These are phyloP conservation scores for Schrenkiella parvula DNA, from an alignment of 345 rosid species.

Conservation along the genomic window DNA sequence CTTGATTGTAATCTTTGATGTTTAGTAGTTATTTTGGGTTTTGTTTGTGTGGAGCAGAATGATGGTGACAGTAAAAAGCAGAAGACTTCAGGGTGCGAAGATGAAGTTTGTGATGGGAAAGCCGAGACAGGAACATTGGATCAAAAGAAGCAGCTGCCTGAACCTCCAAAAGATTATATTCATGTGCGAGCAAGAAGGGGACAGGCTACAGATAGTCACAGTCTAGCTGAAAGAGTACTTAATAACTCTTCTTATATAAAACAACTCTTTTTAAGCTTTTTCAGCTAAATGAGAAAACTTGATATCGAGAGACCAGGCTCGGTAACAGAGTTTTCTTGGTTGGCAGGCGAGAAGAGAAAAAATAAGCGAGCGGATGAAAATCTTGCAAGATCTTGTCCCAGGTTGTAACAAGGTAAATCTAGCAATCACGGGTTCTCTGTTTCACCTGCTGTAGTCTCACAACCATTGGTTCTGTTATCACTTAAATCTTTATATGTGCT, in stretches of 20 bases:
- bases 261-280: background rate
- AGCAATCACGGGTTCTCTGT: background rate
- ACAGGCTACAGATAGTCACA: constrained; percentile 93
- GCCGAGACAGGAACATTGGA: constrained; percentile 44
- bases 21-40: background rate
- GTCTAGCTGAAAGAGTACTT: constrained; percentile 88
- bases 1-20: background rate
- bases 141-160: constrained; percentile 48
- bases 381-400: constrained; percentile 90
- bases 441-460: background rate
- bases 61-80: constrained; percentile 48
- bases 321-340: constrained; percentile 18
- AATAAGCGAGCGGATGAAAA: constrained; percentile 94
- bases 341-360: constrained; percentile 94
- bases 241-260: constrained; percentile 16
- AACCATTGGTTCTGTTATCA: background rate
- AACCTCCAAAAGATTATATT: constrained; percentile 80
- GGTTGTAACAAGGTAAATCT: constrained; percentile 80
- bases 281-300: background rate
- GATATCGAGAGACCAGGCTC: background rate
- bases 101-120: constrained; percentile 43
- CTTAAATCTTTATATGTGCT: background rate
- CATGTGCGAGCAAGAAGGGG: constrained; percentile 94
- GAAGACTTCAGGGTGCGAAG: constrained; percentile 30
- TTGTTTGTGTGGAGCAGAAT: constrained; percentile 37